Base-by-base conservation (phyloP, 139 green algal genomes). In the Tetratostichococcus sp. region DNA sequence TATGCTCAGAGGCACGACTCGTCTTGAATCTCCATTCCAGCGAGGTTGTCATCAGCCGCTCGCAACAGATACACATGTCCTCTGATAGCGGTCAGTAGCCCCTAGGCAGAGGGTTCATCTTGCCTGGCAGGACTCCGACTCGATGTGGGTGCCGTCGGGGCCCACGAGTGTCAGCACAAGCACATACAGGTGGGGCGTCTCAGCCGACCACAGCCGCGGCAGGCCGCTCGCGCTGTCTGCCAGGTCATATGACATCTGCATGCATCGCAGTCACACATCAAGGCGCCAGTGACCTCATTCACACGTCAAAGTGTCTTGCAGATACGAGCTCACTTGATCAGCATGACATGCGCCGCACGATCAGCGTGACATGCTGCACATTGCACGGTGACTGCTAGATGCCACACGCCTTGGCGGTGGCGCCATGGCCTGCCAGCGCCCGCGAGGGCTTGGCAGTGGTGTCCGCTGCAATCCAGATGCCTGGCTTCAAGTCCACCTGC, bases 101-200 rank as follows among this genome's bases (percentile, higher is more conserved):
- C 8, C 39, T 21, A 50, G 39, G 8, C 39, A 50, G 39, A 50
- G 39, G 39, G 39, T 50, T 50, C 39, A 21, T 11, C 39, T 50
- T 50, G 39, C 89, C 80, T 94, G 89, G 78, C 80, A 91, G 2
- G 92, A 91, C 77, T 98, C 94, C 25, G 58, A 87, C 73, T 97
- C 90, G 11, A 93, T 33, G 22, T 76, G 22, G 11, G 62, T 21
- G 31, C 81, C 82, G 23, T 76, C 35, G 3, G 32, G 25, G 62
- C 31, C 71, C 30, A 77, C 68, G 43, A 97, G 81, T 26, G 80
- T 72, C 32, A 98, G 74, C 30, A 94, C 84, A 34, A 98, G 74
- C 26, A 86, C 72, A 84, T 98, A 98, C 23, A 97, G 78, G 65
- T 87, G 67, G 0, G 94, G 94, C 30, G 83, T 69, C 81, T 97